Evolutionary conservation across 805 yeast genomes (phyloP).

Genomic region (Priceomyces medius): DNA sequence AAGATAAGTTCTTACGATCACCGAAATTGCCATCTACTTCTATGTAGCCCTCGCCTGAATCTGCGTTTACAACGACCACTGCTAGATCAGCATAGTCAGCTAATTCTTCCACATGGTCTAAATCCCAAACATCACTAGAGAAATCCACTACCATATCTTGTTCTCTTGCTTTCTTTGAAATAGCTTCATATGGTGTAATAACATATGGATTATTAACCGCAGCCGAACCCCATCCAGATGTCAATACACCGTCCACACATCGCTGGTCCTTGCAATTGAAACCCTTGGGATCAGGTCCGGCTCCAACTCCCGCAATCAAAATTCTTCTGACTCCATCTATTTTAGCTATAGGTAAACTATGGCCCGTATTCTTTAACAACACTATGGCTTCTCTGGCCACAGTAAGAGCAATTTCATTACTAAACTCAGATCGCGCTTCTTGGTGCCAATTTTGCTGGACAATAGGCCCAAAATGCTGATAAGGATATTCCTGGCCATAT

Average conservation of each 20-base stretch:
- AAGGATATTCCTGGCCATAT: conserved; percentile 53
- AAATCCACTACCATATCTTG: conserved; percentile 47
- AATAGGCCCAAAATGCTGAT: conserved; percentile 54
- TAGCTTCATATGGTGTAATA: conserved; percentile 59
- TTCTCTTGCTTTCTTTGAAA: conserved; percentile 45
- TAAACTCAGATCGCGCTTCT: conserved; percentile 50
- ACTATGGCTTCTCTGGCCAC: conserved; percentile 60
- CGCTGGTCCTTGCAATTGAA: conserved; percentile 54
- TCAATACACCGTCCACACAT: conserved; percentile 52
- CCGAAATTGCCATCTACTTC: conserved; percentile 60
- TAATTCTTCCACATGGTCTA: conserved; percentile 41
- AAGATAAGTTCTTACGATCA: conserved; percentile 51
- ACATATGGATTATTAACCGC: conserved; percentile 55
- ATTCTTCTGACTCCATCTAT: conserved; percentile 42
- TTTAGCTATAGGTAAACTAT: conserved; percentile 49
- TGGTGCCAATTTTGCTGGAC: conserved; percentile 53
- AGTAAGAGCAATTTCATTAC: conserved; percentile 48
- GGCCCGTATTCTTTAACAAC: conserved; percentile 52
- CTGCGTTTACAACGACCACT: conserved; percentile 52
- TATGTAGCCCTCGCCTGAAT: conserved; percentile 60
- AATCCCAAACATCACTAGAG: conserved; percentile 46
- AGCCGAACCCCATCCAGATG: conserved; percentile 68
- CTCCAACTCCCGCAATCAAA: conserved; percentile 53
- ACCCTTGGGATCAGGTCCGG: conserved; percentile 51
- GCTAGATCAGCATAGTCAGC: conserved; percentile 53